Conservation (phyloP, 768 basidiomycete genomes). For the Zangia roseola region DNA sequence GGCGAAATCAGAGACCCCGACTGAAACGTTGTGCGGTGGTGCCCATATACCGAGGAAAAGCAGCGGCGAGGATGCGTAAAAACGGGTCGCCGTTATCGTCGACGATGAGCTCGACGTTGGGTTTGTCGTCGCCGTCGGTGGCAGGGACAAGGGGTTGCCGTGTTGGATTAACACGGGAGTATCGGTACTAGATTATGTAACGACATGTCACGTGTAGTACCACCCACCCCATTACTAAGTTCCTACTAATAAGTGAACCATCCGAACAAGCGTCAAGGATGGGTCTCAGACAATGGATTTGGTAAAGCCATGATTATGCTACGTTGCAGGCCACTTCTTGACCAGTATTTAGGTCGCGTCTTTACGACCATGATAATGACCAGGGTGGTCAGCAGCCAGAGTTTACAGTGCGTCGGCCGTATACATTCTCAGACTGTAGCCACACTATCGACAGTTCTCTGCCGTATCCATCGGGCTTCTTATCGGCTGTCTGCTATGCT, state of each 20-base stretch:
- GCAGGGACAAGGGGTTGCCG: constrained; percentile 37
- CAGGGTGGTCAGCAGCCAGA: constrained; percentile 15
- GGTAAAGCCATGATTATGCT: constrained; percentile 19
- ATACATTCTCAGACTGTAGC: not conserved
- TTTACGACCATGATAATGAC: not conserved
- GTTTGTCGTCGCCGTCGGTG: constrained; percentile 32
- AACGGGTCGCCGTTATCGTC: constrained; percentile 25
- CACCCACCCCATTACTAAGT: too few species aligned
- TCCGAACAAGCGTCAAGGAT: too few species aligned
- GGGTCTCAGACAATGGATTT: constrained; percentile 20
- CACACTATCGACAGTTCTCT: constrained; percentile 28
- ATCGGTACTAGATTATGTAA: constrained; percentile 33
- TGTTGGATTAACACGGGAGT: constrained; percentile 31
- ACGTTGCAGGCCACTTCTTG: too few species aligned
- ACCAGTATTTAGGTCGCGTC: constrained; percentile 10
- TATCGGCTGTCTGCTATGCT: constrained; percentile 86
- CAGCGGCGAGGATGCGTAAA: not conserved
- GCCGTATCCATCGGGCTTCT: constrained; percentile 77
- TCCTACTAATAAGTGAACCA: too few species aligned
- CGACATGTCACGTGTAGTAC: constrained; percentile 27
- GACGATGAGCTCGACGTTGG: constrained; percentile 28
- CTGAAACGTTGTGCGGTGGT: constrained; percentile 4
- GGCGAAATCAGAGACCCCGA: constrained; percentile 27
- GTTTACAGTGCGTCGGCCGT: constrained; percentile 28
- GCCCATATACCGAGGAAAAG: constrained; percentile 16